Percentiles rank a stretch among this genome's conserved stretches.
These are phyloP conservation scores for Sporobolomyces roseus DNA, from an alignment of 768 basidiomycete species.

Conservation along the genomic window DNA sequence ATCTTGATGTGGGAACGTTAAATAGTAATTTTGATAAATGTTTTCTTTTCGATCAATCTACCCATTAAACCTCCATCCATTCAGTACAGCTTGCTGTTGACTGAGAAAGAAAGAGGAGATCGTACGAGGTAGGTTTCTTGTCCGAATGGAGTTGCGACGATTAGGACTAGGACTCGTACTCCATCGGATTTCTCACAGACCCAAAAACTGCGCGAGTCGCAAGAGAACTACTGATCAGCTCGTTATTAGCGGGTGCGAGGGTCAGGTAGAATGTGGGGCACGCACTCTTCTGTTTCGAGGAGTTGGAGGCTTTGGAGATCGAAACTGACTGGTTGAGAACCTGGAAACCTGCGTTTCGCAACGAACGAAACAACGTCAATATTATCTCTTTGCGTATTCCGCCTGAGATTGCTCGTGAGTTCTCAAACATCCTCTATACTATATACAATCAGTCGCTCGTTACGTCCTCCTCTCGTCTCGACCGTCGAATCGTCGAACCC, in stretches of 20 bases:
- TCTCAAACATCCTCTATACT: too few species aligned
- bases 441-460: too few species aligned
- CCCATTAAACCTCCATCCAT: neutral
- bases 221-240: neutral
- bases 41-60: constrained; percentile 93
- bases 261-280: neutral
- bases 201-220: constrained; percentile 70
- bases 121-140: constrained; percentile 72
- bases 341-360: constrained; percentile 94
- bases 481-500: too few species aligned
- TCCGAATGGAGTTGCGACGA: constrained; percentile 56
- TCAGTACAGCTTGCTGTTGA: neutral
- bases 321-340: constrained; percentile 94
- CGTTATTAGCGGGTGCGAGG: neutral
- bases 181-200: constrained; percentile 99
- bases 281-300: constrained; percentile 77
- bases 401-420: too few species aligned
- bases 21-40: constrained; percentile 68
- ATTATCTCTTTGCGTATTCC: too few species aligned
- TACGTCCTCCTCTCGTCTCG: too few species aligned
- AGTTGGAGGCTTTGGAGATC: constrained; percentile 63
- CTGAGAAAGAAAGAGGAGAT: constrained; percentile 16
- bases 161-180: constrained; percentile 77
- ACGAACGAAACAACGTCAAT: too few species aligned
- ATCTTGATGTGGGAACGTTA: constrained; percentile 87